Evolutionary conservation across 129 eudicot genomes (phyloP), one percentile per base, ranked within the genome.

Genomic region (Artemisia annua): DNA sequence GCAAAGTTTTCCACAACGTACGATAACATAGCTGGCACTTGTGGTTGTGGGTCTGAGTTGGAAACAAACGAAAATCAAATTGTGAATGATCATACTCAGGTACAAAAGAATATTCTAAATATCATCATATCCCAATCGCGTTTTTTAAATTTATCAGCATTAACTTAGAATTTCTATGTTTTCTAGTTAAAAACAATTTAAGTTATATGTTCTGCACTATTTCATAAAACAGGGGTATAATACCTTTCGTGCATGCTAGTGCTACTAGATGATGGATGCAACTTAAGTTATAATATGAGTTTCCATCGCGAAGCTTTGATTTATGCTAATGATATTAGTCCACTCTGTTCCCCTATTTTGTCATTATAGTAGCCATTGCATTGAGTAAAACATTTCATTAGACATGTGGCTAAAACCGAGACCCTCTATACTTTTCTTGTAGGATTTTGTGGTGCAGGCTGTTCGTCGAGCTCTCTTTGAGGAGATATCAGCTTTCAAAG

Each of bases 1-100:
- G 85, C 15, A 5, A 92, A 85, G 44, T 24, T 87, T 51, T 73
- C 82, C 24, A 16, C 65, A 55, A 7, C 12, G 26, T 70, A 57
- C 48, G 26, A 49, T 15, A 2, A 26, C 44, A 5, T 3, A 56
- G 14, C 62, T 56, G 11, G 26, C 22, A 56, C 28, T 56, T 56
- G 22, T 10, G 1, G 19, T 56, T 32, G 69, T 63, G 67, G 54
- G 57, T 72, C 62, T 3, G 77, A 80, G 66, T 57, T 56, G 26
- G 73, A 70, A 46, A 50, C 22, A 46, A 81, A 57, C 26, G 75
- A 18, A 57, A 81, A 73, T 73, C 84, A 83, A 69, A 53, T 28
- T 63, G 56, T 83, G 15, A 69, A 79, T 4, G 95, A 89, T 84
- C 98, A 89, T 75, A 89, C 96, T 28, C 96, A 92, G 91, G 98